Base-by-base conservation (phyloP, 345 rosid genomes). In the Eucalyptus rudis region DNA sequence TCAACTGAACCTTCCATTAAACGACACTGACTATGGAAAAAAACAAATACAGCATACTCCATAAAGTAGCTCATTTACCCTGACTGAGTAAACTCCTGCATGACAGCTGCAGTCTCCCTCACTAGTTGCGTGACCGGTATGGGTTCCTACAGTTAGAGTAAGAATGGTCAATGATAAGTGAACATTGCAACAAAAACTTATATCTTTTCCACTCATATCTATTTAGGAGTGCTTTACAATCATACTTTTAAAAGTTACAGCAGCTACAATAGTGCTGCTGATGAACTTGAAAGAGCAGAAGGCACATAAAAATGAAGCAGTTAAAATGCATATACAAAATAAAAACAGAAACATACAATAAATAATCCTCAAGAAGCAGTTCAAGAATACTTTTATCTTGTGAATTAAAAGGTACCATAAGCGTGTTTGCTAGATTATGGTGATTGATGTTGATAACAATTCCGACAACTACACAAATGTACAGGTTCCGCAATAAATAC, bases 81-180 rank as follows among this genome's bases (percentile, higher is more conserved):
- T 71, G 99, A 97, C 87, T 96, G 98, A 87, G 99, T 97, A 90
- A 97, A 97, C 93, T 97, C 99, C 91, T 97, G 99, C 99, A 97
- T 97, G 86, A 96, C 99, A 92, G 99, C 96, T 19, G 99, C 98
- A 64, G 97, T 96, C 92, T 97, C 99, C 94, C 99, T 94, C 76
- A 96, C 99, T 87, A 97, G 97, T 91, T 97, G 99, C 17, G 98
- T 96, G 86, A 97, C 99, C n/a, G 99, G 99, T 88, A 97, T 96
- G 81, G 98, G 96, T 92, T 97, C 99, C 99, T 97, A 91, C 44
- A 89, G 64, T 50, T 50, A 15, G 66, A 85, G 62, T 36, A 43
- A 87, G 16, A 33, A 64, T 6, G 85, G 89, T 45, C 86, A 17
- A 59, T 40, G 47, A 76, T 76, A 76, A 25, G 27, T 10, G 14